Percentiles rank a stretch among this genome's conserved stretches.
Evolutionary conservation across 192 early-diverging fungal genomes (phyloP).

Genomic region (Umbelopsis sp.): DNA sequence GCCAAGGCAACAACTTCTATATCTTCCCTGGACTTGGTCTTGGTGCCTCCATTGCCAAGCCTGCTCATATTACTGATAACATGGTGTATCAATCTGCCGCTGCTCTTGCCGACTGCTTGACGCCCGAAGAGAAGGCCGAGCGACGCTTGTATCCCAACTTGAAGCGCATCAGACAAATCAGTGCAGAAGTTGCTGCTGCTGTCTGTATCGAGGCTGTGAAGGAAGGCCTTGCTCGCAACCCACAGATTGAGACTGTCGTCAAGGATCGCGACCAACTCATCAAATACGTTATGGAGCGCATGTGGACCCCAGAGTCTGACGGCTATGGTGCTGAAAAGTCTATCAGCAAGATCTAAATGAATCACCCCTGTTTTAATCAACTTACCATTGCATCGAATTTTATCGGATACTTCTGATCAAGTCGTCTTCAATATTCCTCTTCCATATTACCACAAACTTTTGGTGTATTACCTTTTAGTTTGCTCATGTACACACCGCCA

Average conservation of each 20-base stretch:
- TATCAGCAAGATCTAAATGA: slow-evolving; percentile 14
- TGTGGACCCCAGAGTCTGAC: slow-evolving; percentile 37
- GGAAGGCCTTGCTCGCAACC: slow-evolving; percentile 22
- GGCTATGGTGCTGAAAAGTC: slow-evolving; percentile 28
- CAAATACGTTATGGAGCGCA: slow-evolving; percentile 27
- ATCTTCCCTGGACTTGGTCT: slow-evolving; percentile 95
- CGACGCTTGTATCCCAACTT: slow-evolving; percentile 86
- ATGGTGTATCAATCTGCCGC: slow-evolving; percentile 84
- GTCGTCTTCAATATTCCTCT: too few species aligned
- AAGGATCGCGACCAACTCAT: slow-evolving; percentile 21
- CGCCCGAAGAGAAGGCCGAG: slow-evolving; percentile 63
- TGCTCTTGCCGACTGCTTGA: slow-evolving; percentile 79
- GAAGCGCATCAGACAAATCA: slow-evolving; percentile 85
- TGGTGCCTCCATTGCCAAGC: slow-evolving; percentile 78
- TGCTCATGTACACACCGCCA: too few species aligned
- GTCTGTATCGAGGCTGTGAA: slow-evolving; percentile 55
- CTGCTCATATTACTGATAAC: slow-evolving; percentile 73
- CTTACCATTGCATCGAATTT: too few species aligned
- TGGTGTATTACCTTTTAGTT: too few species aligned
- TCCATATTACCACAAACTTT: too few species aligned
- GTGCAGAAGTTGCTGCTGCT: slow-evolving; percentile 80
- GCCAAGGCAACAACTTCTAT: slow-evolving; percentile 97
- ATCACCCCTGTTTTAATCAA: too few species aligned
- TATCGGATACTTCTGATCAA: too few species aligned
- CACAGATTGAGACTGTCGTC: slow-evolving; percentile 2